Conservation (phyloP, 768 basidiomycete genomes). For the Rhizopogon rudus region DNA sequence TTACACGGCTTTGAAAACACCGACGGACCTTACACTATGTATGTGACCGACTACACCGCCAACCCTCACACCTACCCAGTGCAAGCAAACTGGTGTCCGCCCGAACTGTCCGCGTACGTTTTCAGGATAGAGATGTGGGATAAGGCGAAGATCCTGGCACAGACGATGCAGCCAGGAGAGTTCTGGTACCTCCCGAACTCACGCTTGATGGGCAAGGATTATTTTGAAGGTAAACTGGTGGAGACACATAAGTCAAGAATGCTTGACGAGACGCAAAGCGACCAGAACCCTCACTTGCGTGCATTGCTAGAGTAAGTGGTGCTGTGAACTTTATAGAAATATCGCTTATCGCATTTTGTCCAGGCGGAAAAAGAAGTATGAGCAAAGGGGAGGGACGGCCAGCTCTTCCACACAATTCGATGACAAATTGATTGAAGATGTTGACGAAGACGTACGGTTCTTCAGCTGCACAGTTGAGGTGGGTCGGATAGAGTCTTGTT, state of each 20-base stretch:
- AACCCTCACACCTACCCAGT: slow-evolving; percentile 30
- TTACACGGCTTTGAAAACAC: slow-evolving; percentile 37
- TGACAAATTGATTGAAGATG: slow-evolving; percentile 45
- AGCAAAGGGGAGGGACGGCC: slow-evolving; percentile 20
- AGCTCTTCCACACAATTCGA: slow-evolving; percentile 30
- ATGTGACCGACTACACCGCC: slow-evolving; percentile 63
- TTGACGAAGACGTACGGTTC: slow-evolving; percentile 33
- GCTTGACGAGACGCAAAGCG: slow-evolving; percentile 37
- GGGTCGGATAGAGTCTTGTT: slow-evolving; percentile 1
- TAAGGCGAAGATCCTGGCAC: slow-evolving; percentile 35
- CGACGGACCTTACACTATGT: slow-evolving; percentile 40
- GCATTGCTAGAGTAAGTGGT: slow-evolving; percentile 47
- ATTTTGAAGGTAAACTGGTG: slow-evolving; percentile 50
- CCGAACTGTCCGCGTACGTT: slow-evolving; percentile 36
- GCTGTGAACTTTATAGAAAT: not conserved
- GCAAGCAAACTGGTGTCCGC: slow-evolving; percentile 44
- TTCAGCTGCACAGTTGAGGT: slow-evolving; percentile 62
- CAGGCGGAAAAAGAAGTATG: slow-evolving; percentile 47
- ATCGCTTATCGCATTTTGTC: slow-evolving; percentile 1
- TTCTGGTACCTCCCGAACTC: slow-evolving; percentile 52
- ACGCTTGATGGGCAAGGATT: slow-evolving; percentile 34
- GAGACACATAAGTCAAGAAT: slow-evolving; percentile 37
- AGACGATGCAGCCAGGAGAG: slow-evolving; percentile 40
- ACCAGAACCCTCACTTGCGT: slow-evolving; percentile 33
- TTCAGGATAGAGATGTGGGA: slow-evolving; percentile 63